A percentile compares a stretch with the other conserved stretches of the same genome.
These are phyloP conservation scores for Cryptosporidium viatorum DNA, from an alignment of 169 alveolate genomes.

Conservation along the genomic window DNA sequence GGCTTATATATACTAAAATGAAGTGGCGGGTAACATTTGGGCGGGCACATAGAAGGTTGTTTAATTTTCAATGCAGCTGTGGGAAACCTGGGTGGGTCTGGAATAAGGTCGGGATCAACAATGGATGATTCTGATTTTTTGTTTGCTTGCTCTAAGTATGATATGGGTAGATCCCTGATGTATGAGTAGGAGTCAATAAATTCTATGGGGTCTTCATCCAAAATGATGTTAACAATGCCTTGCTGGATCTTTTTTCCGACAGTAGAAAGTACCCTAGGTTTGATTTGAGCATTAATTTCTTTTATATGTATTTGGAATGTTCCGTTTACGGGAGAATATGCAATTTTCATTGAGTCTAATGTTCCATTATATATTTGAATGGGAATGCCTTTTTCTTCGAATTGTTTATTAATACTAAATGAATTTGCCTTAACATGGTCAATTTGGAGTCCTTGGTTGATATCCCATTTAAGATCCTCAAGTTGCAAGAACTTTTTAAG, in stretches of 20 bases:
- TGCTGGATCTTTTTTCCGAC: conserved; percentile 72
- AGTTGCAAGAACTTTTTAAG: conserved; percentile 39
- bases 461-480: conserved; percentile 65
- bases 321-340: conserved; percentile 63
- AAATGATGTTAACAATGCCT: conserved; percentile 47
- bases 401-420: conserved; percentile 20
- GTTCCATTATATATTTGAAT: conserved; percentile 32
- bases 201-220: conserved; percentile 68
- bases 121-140: conserved; percentile 21
- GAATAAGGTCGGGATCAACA: conserved; percentile 47
- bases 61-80: conserved; percentile 28
- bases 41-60: neutral
- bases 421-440: conserved; percentile 37
- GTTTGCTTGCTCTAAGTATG: conserved; percentile 22
- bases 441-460: conserved; percentile 46
- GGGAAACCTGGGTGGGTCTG: conserved; percentile 62
- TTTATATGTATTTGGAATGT: conserved; percentile 19
- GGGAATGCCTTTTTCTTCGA: conserved; percentile 36
- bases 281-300: conserved; percentile 49
- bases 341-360: conserved; percentile 26
- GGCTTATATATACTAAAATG: neutral
- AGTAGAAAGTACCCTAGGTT: conserved; percentile 45
- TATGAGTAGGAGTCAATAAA: conserved; percentile 64
- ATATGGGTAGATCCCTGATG: conserved; percentile 61
- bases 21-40: conserved; percentile 60